Evolutionary conservation across 148 eudicot species (phyloP), one percentile per base, ranked within the genome.

Genomic region (Fagopyrum esculentum): DNA sequence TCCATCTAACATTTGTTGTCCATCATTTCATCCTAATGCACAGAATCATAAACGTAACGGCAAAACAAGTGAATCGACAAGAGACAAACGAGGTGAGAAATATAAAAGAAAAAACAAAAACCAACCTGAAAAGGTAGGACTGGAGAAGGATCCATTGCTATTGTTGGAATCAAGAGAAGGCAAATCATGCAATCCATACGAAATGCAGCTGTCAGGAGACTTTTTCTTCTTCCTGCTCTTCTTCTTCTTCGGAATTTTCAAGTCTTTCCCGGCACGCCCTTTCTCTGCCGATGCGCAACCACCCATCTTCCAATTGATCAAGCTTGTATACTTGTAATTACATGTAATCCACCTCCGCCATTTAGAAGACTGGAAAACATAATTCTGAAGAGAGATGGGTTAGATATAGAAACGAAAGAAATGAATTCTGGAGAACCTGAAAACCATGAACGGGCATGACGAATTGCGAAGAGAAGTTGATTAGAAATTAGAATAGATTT

Each of bases 271-370:
- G 4, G 87, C 88, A 69, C 91, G 87, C 19, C 74, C 75, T 78
- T 83, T 83, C 81, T 89, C 90, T 66, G 85, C 82, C 76, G 98
- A 93, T 15, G 87, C 89, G 74, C 98, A 93, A 71, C 74, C 91
- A 66, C 98, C 98, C 98, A 93, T 92, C 71, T 55, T 75, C 61
- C 61, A 16, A 56, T 56, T 56, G 16, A 56, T 56, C 19, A 56
- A 22, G 19, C 61, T 17, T n/a, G 61, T 56, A 26, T 56, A 22
- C 29, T 56, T 4, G 61, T 56, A 16, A 56, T 56, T 56, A 26
- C 29, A 56, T 2, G 17, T 50, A 50, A 50, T 50, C 54, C 13
- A 50, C 11, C 12, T 13, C 59, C 11, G 59, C 59, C 59, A 54
- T 54, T 15, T 19, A 10, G 13, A 54, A 54, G 19, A 56, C 16